A percentile compares a stretch with the other conserved stretches of the same genome.
Evolutionary conservation across 2,329 filamentous ascomycete species (phyloP).

Genomic region (Fusarium dlaminii): DNA sequence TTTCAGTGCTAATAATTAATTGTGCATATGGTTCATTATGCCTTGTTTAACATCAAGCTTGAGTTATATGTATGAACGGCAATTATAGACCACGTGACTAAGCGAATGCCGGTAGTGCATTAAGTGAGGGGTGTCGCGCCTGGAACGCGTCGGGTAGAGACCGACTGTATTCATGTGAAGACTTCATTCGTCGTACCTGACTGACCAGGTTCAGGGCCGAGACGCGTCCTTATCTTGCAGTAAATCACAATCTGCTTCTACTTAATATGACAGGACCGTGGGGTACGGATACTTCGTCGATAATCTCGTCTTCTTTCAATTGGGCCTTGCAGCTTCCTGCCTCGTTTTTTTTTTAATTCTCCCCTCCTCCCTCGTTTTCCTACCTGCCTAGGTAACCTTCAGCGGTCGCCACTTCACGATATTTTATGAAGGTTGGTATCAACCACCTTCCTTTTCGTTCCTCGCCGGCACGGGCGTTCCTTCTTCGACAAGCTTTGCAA

Average conservation of each 20-base stretch:
- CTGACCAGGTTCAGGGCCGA: not conserved
- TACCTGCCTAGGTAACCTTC: not conserved
- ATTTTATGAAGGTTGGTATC: conserved; percentile 51
- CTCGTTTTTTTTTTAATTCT: not conserved
- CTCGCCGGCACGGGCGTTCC: conserved; percentile 48
- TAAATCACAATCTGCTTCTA: conserved; percentile 4
- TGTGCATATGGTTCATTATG: not conserved
- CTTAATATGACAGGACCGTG: conserved; percentile 18
- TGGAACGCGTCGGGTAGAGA: conserved; percentile 26
- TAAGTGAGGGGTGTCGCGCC: conserved; percentile 28
- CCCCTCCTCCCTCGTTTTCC: not conserved
- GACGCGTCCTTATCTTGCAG: conserved; percentile 29
- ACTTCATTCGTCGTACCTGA: conserved; percentile 13
- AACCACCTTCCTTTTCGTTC: conserved; percentile 46
- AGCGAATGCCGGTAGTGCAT: conserved; percentile 17
- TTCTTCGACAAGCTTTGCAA: conserved; percentile 36
- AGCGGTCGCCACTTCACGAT: not conserved
- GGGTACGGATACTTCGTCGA: conserved; percentile 2
- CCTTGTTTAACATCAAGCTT: not conserved
- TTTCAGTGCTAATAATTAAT: not conserved
- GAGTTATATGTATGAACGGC: not conserved
- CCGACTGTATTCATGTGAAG: not conserved
- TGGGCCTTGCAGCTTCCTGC: not conserved
- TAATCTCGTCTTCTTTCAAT: not conserved
- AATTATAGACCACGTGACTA: conserved; percentile 30